A percentile compares a stretch with the other conserved stretches of the same genome.
phyloP scores from a whole-genome alignment of 441 rosid species.

The Biscutella laevigata region DNA sequence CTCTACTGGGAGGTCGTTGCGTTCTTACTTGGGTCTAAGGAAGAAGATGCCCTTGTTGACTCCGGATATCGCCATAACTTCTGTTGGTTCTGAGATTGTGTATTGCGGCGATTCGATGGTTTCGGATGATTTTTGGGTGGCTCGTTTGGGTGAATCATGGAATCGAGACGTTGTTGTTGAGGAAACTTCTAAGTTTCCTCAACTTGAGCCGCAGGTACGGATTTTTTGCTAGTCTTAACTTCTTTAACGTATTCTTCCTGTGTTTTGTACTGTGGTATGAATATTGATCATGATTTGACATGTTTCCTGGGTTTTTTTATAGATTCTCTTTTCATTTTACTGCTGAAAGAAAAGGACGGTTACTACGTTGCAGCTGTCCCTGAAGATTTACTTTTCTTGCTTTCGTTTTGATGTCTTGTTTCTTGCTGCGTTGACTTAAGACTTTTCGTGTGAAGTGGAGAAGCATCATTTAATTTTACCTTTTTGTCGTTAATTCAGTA shows the following conservation, averaged over 20 bases:
- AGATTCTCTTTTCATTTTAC: neutral
- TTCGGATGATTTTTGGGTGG: conserved; percentile 42
- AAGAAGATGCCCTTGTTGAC: conserved; percentile 58
- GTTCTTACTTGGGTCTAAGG: conserved; percentile 44
- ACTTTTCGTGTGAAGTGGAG: too few species aligned
- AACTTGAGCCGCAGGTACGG: conserved; percentile 49
- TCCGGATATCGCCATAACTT: conserved; percentile 55
- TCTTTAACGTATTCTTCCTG: neutral
- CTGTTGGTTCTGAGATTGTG: conserved; percentile 62
- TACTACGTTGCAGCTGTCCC: too few species aligned
- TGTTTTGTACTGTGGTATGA: neutral
- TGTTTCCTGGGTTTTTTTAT: neutral
- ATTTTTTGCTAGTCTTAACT: neutral
- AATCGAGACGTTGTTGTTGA: conserved; percentile 36
- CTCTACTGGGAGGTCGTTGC: conserved; percentile 75
- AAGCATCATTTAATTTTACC: too few species aligned
- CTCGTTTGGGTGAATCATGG: conserved; percentile 39
- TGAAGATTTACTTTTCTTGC: too few species aligned
- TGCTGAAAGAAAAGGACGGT: neutral
- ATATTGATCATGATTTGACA: neutral
- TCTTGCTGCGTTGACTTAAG: conserved; percentile 10
- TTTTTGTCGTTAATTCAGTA: too few species aligned
- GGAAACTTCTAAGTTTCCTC: conserved; percentile 46
- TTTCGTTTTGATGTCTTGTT: neutral
- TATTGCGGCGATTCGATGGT: conserved; percentile 45